phyloP scores from a whole-genome alignment of 192 early-diverging fungal genomes.

The Linnemannia exigua region DNA sequence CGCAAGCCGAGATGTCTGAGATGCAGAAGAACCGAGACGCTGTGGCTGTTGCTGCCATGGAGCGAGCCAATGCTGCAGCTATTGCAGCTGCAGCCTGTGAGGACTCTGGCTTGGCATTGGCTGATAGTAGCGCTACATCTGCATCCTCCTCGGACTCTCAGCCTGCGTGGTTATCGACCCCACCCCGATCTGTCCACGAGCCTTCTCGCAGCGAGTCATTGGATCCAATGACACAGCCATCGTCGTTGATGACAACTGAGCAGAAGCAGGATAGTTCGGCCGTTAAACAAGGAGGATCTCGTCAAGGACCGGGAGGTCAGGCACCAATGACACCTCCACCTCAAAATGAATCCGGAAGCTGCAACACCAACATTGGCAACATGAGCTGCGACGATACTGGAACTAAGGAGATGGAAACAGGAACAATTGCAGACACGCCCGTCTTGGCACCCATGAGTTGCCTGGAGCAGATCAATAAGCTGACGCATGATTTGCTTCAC shows the following conservation, averaged over 20 bases:
- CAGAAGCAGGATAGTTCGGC: not conserved
- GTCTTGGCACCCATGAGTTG: conserved; percentile 5
- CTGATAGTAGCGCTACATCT: not conserved
- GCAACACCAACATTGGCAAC: not conserved
- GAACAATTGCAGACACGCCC: not conserved
- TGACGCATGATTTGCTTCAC: conserved; percentile 58
- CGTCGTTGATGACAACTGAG: not conserved
- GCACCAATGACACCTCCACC: conserved; percentile 36
- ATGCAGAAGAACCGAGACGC: conserved; percentile 11
- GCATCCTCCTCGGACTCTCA: not conserved
- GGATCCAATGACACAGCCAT: not conserved
- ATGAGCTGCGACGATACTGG: not conserved
- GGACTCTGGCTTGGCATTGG: not conserved
- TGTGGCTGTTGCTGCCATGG: not conserved
- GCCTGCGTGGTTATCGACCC: conserved; percentile 23
- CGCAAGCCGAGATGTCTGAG: conserved; percentile 60
- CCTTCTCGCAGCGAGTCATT: conserved; percentile 8
- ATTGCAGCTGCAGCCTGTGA: too few relatives aligned
- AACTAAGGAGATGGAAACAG: not conserved
- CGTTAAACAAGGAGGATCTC: not conserved
- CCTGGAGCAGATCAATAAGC: conserved; percentile 62
- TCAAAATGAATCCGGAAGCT: not conserved
- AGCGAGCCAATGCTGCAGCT: not conserved
- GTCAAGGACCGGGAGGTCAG: not conserved
- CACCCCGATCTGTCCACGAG: conserved; percentile 39